phyloP scores from a whole-genome alignment of 139 green algal species.

The Yamagishiella unicocca region DNA sequence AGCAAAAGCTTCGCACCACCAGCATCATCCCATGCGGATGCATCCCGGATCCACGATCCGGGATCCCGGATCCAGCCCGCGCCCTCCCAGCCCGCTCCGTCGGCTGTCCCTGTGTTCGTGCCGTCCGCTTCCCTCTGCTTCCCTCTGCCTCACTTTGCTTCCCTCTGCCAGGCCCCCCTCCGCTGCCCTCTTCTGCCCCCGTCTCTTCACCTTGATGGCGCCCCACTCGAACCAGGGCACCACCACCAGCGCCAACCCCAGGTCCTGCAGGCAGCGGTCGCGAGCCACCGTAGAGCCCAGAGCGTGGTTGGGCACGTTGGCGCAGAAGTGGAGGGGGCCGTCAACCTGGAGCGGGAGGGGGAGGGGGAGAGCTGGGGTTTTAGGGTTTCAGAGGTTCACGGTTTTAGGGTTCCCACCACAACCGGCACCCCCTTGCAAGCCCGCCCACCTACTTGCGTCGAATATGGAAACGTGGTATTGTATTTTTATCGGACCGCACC shows the following conservation, averaged over 20 bases:
- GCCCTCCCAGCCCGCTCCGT: too few relatives aligned
- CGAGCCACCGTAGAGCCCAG: slow-evolving; percentile 34
- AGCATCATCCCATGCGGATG: not conserved
- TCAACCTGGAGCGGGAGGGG: slow-evolving; percentile 16
- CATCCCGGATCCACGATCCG: not conserved
- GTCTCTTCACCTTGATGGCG: not conserved
- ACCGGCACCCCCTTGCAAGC: too few relatives aligned
- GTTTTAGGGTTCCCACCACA: too few relatives aligned
- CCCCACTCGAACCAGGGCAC: slow-evolving; percentile 45
- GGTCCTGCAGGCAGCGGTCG: slow-evolving; percentile 14
- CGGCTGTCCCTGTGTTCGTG: too few relatives aligned
- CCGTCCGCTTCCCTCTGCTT: too few relatives aligned
- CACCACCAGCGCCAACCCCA: slow-evolving; percentile 22
- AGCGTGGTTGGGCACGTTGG: slow-evolving; percentile 43
- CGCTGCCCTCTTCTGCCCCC: not conserved
- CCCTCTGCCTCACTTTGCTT: not conserved
- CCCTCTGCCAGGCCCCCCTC: not conserved
- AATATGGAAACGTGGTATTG: too few relatives aligned
- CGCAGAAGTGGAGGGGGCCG: slow-evolving; percentile 35
- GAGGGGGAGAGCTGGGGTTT: not conserved
- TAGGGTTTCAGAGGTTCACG: too few relatives aligned
- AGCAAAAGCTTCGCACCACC: too few relatives aligned
- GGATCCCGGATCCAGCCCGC: not conserved
- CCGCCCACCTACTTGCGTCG: too few relatives aligned
- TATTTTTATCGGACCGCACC: too few relatives aligned